Base-by-base conservation (phyloP, 306 rosid species). In the Pyrus pyrifolia region DNA sequence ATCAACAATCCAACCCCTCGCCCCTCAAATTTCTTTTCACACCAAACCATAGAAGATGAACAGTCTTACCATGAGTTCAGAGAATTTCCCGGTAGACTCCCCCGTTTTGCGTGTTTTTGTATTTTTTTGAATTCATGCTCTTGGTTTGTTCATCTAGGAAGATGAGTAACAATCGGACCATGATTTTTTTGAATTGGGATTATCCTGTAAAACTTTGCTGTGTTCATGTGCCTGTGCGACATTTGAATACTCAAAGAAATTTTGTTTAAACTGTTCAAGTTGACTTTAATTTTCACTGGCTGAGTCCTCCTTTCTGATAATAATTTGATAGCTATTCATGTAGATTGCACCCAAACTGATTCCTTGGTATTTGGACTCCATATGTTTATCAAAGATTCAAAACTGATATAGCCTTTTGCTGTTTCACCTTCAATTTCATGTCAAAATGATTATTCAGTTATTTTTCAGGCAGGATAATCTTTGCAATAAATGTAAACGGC, bases 401-500 rank as follows among this genome's bases (percentile, higher is more conserved):
- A 21, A 52, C 45, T 10, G 29, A 22, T 23, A 71, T 17, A 7
- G 61, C 74, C 22, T 25, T 4, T 61, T 33, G 33, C 30, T 21
- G 6, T 30, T 23, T 49, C 57, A 46, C 5, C 30, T 55, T 55
- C 29, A 30, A 14, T 33, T 18, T 35, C 29, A 22, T 30, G 21
- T 35, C 64, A 10, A 29, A 22, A 44, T 62, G 51, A 59, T 8
- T 44, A 2, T 57, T 11, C 7, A 42, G 40, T 44, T 64, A 42
- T 52, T 63, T 15, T 13, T 51, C 77, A 64, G 81, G 70, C 72
- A 71, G 42, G 84, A 76, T 42, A 63, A 52, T 27, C 77, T 81
- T 23, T 76, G 84, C 66, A 70, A 65, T 44, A 76, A 71, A 17
- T 81, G 84, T 23, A 76, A 81, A 71, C 53, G 57, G 27, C 81